Base-by-base conservation (phyloP, 2,329 filamentous ascomycete species). In the Fusarium devonianum region DNA sequence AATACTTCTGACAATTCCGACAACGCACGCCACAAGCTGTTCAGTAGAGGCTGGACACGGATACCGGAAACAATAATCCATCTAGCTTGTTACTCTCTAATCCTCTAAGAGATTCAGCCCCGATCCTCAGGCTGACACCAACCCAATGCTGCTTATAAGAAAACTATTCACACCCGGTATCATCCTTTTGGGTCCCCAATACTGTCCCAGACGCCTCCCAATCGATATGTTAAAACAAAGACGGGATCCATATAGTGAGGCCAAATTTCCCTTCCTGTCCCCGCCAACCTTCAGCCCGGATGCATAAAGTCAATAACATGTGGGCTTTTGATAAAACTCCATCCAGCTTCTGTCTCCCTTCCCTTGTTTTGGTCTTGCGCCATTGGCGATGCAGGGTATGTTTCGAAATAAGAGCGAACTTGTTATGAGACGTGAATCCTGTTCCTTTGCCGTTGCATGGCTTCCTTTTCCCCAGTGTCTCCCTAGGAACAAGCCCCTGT, bases 341-440 rank as follows among this genome's bases (percentile, higher is more conserved):
- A 49, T 45, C 47, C 47, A 16, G 48, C 35, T 22, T 49, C 36
- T 40, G 25, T 13, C 28, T 33, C 51, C 42, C 38, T 36, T 46
- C 49, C 62, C 52, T 47, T 44, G 45, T 29, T 22, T 58, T 30
- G 49, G 45, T 50, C 21, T 48, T 60, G 49, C 64, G 64, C 64
- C 64, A 38, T 57, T 54, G 60, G 59, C 46, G 49, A 66, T 66
- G 64, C 59, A 60, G 64, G 64, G 60, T 66, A 66, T 66, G 62
- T 63, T 64, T 55, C 49, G 49, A 62, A 33, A 56, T 51, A 52
- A 46, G 53, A 12, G 45, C 41, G 29, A 51, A 47, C 40, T 39
- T 54, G 51, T 55, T 54, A 52, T 39, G 40, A 58, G 57, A 60
- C 54, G 49, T 30, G 37, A 50, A 49, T 53, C 57, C 46, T 49